phyloP scores from a whole-genome alignment of 768 basidiomycete species.

The Suillus cothurnatus region DNA sequence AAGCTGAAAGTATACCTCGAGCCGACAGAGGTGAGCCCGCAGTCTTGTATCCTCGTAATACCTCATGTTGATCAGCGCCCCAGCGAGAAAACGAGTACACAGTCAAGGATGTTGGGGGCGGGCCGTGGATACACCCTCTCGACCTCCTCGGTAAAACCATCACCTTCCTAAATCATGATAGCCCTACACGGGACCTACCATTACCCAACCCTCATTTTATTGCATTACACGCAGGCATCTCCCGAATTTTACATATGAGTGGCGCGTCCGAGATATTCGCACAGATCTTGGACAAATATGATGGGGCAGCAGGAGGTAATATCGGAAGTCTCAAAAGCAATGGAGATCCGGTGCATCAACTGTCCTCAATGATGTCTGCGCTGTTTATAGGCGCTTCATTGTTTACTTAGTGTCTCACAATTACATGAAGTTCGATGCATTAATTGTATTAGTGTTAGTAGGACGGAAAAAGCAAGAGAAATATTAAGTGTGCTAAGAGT shows the following conservation, averaged over 20 bases:
- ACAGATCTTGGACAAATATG: background rate
- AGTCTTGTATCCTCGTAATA: background rate
- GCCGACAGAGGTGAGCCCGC: background rate
- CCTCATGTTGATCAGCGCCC: background rate
- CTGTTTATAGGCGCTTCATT: background rate
- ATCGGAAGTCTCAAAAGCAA: background rate
- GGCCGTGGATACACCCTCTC: background rate
- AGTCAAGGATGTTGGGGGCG: background rate
- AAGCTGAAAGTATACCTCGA: background rate
- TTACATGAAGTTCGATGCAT: background rate
- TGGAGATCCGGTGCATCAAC: background rate
- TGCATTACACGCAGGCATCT: background rate
- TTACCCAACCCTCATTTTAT: background rate
- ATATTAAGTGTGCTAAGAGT: too few relatives aligned
- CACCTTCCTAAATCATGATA: background rate
- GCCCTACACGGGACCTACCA: background rate
- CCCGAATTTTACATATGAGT: background rate
- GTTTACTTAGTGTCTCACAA: background rate
- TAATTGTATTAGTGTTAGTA: too few relatives aligned
- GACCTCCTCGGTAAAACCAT: background rate
- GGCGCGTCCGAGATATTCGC: background rate
- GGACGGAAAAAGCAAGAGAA: too few relatives aligned
- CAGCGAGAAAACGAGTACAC: background rate
- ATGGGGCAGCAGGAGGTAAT: background rate
- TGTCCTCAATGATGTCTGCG: background rate